phyloP scores from a whole-genome alignment of 2,329 filamentous ascomycete species.

The Colletotrichum camelliae region DNA sequence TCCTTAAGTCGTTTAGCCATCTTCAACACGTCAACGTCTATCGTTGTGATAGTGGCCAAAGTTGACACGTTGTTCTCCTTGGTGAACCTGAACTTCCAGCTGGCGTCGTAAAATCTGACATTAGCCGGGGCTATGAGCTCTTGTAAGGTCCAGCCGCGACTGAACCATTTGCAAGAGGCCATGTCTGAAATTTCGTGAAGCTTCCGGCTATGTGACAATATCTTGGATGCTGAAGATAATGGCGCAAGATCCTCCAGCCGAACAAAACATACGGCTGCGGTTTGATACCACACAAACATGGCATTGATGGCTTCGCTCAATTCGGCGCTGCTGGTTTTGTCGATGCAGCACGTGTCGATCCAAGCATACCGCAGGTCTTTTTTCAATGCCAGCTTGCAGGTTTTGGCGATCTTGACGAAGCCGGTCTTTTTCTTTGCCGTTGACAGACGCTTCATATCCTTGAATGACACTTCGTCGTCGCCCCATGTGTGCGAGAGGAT shows the following conservation, averaged over 20 bases:
- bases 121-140: slow-evolving; percentile 24
- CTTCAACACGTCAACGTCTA: neutral
- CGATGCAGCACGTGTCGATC: slow-evolving; percentile 30
- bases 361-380: no score
- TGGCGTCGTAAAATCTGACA: slow-evolving; percentile 21
- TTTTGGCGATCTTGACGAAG: slow-evolving; percentile 11
- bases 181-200: no score
- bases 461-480: slow-evolving; percentile 26
- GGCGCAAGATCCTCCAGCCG: slow-evolving; percentile 23
- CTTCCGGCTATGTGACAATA: no score
- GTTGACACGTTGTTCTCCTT: neutral
- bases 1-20: neutral
- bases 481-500: slow-evolving; percentile 34
- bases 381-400: slow-evolving; percentile 5
- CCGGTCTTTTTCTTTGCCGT: no score
- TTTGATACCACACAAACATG: slow-evolving; percentile 27
- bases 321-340: slow-evolving; percentile 29
- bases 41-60: neutral
- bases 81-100: slow-evolving; percentile 18
- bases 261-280: slow-evolving; percentile 23
- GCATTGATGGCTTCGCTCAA: slow-evolving; percentile 27
- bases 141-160: slow-evolving; percentile 26
- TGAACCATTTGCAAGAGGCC: slow-evolving; percentile 22
- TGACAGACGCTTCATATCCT: no score
- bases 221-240: neutral